Evolutionary conservation across 2,329 filamentous ascomycete species (phyloP), one percentile per base, ranked within the genome.

Genomic region (Tolypocladium capitatum): DNA sequence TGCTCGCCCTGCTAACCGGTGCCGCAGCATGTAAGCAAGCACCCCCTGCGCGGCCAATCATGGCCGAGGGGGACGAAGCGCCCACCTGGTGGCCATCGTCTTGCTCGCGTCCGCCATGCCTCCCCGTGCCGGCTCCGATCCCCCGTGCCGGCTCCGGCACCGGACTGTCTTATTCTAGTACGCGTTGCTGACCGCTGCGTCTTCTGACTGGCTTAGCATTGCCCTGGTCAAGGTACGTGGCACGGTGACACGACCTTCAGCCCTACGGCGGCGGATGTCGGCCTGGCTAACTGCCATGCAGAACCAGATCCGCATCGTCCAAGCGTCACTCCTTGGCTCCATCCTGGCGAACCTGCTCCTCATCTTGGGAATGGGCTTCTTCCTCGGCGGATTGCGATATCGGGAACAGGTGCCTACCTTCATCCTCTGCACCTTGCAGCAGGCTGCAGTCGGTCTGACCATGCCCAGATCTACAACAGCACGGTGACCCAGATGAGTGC

Each of bases 401-500:
- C 83, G 85, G 62, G 90, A 96, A 69, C 90, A 95, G 41, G 46
- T 48, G 13, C 24, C 34, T 16, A 28, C 24, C 7, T 5, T 44
- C 14, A 28, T 33, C 30, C 16, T 43, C 13, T n/a, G n/a, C n/a
- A n/a, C n/a, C n/a, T n/a, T n/a, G n/a, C 9, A 24, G n/a, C 9
- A 24, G n/a, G 24, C 9, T 11, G 20, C n/a, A 10, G 5, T 11
- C 13, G 33, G 35, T 9, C 47, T 51, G 24, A 55, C 33, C 24
- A 1, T 9, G 4, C 30, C 6, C 47, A 85, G 78, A 83, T 96
- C 52, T 96, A 95, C 69, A 96, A 95, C 68, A 92, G 82, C 67
- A 95, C 87, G 21, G 87, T 95, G 49, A 95, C 89, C 1, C 89
- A 96, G 63, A 95, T 95, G 87, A 95, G 88, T 62, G 90, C 90